phyloP scores from a whole-genome alignment of 2,329 filamentous ascomycete species.

The Colletotrichum tofieldiae region DNA sequence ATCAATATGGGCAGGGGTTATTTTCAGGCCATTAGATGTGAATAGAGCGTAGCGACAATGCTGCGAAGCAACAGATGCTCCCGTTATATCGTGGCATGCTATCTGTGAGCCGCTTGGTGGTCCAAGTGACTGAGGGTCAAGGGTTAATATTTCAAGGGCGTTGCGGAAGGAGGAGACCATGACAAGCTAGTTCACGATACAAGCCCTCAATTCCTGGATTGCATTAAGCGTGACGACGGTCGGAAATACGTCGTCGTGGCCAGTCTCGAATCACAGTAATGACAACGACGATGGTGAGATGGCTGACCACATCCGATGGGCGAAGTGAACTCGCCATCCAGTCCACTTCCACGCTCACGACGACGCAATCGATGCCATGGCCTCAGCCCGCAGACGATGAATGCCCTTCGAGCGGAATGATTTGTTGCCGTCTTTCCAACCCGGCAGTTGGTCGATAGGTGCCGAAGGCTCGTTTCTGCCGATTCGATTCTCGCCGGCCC shows the following conservation, averaged over 20 bases:
- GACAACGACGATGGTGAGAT: not conserved
- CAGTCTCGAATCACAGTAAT: not conserved
- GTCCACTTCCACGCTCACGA: too few species aligned
- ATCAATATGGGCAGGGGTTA: not conserved
- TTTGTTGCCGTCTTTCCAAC: too few species aligned
- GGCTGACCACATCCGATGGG: too few species aligned
- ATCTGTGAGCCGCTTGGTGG: not conserved
- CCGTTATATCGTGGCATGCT: not conserved
- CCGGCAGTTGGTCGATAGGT: too few species aligned
- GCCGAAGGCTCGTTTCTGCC: too few species aligned
- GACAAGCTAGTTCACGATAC: not conserved
- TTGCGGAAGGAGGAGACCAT: not conserved
- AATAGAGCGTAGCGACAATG: slow-evolving; percentile 7
- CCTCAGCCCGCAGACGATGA: too few species aligned
- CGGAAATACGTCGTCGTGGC: not conserved
- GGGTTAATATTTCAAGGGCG: not conserved
- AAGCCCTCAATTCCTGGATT: not conserved
- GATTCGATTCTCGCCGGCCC: too few species aligned
- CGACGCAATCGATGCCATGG: too few species aligned
- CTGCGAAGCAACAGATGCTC: not conserved
- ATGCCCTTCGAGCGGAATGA: too few species aligned
- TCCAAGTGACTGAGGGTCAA: not conserved
- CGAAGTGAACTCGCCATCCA: too few species aligned
- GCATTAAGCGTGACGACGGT: not conserved
- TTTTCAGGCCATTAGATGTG: slow-evolving; percentile 1